Evolutionary conservation across 1,284 basidiomycete genomes (phyloP), one percentile per base, ranked within the genome.

Genomic region (Cryptococcus sp.): DNA sequence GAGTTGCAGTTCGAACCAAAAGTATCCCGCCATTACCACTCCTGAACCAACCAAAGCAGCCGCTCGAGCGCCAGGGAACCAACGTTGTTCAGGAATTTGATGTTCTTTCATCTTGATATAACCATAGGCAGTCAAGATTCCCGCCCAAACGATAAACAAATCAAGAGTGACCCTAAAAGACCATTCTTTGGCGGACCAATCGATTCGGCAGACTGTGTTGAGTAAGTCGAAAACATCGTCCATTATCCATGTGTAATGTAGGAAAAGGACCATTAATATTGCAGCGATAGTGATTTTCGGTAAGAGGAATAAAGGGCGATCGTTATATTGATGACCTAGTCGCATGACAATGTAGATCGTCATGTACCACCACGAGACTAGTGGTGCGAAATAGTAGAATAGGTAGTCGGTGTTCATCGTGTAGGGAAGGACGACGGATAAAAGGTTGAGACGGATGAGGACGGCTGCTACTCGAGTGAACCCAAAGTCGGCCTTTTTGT

Each of bases 341-440:
- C 78, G 78, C 81, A 93, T 84, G 40, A 88, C 91, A 44, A 73
- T 76, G 77, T 89, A 92, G 69, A 92, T 84, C 78, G 91, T 81
- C 52, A 90, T 75, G 75, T 87, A 93, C 71, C 73, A 75, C 69
- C 69, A 73, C 22, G 61, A 85, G 22, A 89, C 87, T 59, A 91
- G 78, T 7, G 87, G 87, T 3, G 88, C 81, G 68, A 91, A 91
- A 74, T 91, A 91, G 73, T 91, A 91, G 50, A 83, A 88, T 56
- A 89, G 82, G 72, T 92, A 94, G 74, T 90, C 81, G 54, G 88
- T 91, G 76, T 91, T 84, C 89, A 93, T 91, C 47, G 83, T 82
- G 76, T 91, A 93, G 7, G 86, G 85, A 40, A 93, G 79, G 14
- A 85, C 77, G 46, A 92, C 76, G 1, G 90, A 90, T 44, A 91